These are phyloP conservation scores for Acanthamoeba triangularis DNA, from an alignment of 208 protist genomes.

Conservation along the genomic window DNA sequence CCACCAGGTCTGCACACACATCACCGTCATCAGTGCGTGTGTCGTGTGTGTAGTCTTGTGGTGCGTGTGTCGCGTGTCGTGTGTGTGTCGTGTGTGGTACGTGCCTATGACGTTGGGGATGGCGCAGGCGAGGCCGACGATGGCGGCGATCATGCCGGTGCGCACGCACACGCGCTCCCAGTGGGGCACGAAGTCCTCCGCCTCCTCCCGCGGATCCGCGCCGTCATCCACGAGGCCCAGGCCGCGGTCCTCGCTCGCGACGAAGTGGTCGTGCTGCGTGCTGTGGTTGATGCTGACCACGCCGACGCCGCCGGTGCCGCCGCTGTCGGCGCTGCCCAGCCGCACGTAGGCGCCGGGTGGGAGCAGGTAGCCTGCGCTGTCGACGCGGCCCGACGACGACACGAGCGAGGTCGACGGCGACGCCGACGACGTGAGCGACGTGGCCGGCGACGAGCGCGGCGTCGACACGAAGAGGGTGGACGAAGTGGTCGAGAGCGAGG, in stretches of 20 bases:
- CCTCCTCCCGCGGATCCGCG: neutral
- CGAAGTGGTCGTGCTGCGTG: neutral
- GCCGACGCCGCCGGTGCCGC: neutral
- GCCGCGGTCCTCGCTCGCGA: no score
- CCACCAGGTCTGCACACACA: neutral
- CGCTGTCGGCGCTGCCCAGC: neutral
- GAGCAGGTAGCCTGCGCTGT: neutral
- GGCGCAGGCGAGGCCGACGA: neutral
- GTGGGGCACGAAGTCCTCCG: neutral
- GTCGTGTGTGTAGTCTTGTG: neutral
- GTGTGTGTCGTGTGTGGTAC: neutral
- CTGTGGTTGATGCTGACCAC: neutral
- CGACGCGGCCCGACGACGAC: neutral
- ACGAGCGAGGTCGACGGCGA: neutral
- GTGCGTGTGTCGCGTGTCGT: neutral
- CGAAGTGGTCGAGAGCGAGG: neutral
- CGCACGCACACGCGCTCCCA: neutral
- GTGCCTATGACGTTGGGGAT: constrained; percentile 19
- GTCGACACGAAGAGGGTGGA: neutral
- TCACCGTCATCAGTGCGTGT: no score
- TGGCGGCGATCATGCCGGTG: constrained; percentile 15
- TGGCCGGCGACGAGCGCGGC: neutral
- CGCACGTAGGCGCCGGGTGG: neutral
- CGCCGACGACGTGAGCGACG: neutral
- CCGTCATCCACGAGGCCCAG: neutral